Base-by-base conservation (phyloP, 768 basidiomycete genomes). In the Brasilioporus rufonigricans region DNA sequence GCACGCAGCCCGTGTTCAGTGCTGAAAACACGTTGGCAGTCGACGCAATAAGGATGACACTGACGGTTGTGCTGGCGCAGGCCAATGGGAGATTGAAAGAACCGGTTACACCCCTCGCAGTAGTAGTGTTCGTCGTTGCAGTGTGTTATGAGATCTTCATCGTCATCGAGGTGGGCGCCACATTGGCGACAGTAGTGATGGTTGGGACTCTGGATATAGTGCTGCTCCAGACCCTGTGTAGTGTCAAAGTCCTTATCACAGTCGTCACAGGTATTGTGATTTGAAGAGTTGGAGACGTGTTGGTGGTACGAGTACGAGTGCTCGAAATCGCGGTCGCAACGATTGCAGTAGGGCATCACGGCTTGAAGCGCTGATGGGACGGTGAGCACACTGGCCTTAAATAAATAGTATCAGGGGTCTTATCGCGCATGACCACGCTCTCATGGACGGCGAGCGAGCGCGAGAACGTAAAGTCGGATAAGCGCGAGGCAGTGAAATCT, bases 101-200 rank as follows among this genome's bases (percentile, higher is more conserved):
- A 55, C 57, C 58, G 71, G 40, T 68, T 54, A 59, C 84, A 85
- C 0, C 23, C 1, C 0, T 14, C 23, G 61, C 85, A 86, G 52
- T 71, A 79, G 44, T 55, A 19, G 61, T 86, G 85, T 0, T 29
- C 40, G 0, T 65, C 27, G 0, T 70, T n/a, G 56, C 74, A 75
- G 60, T 87, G 86, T 0, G 65, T 52, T 1, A 73, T 57, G 1
- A 84, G 74, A 0, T 69, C 70, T 0, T 62, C 21, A 0, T 61
- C 23, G 47, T 69, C 55, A 5, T 61, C 44, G 55, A 81, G 83
- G 51, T 81, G 76, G n/a, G 59, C 51, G 24, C 77, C 41, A 64
- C 85, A 87, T 21, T 59, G 43, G 53, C 78, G 77, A 64, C 86
- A 87, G 54, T 79, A 87, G 35, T 65, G 11, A 50, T 86, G 85